These are phyloP conservation scores for Psilocybe sp. DNA, from an alignment of 768 basidiomycete genomes.

Conservation along the genomic window DNA sequence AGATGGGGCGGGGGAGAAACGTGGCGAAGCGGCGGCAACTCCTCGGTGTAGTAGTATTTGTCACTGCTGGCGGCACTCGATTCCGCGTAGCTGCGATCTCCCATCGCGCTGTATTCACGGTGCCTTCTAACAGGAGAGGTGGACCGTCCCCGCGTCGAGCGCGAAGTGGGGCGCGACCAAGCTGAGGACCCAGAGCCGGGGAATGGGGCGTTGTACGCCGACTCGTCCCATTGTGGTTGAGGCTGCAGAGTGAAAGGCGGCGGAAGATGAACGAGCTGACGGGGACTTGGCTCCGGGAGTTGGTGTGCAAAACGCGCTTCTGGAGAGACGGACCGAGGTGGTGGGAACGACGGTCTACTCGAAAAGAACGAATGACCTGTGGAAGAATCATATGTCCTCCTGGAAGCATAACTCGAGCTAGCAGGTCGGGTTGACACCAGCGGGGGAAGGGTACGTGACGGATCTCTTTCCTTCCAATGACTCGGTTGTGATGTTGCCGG, in stretches of 20 bases:
- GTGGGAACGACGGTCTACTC: slow-evolving; percentile 20
- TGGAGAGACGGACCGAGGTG: slow-evolving; percentile 23
- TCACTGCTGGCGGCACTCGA: slow-evolving; percentile 4
- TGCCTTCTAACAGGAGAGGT: slow-evolving; percentile 19
- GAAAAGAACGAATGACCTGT: no score
- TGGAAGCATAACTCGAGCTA: slow-evolving; percentile 14
- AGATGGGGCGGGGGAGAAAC: slow-evolving; percentile 18
- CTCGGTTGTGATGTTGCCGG: slow-evolving; percentile 24
- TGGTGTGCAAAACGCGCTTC: slow-evolving; percentile 33
- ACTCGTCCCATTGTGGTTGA: slow-evolving; percentile 60
- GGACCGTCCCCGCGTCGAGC: slow-evolving; percentile 26
- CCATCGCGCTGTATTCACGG: slow-evolving; percentile 13
- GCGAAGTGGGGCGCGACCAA: slow-evolving; percentile 32
- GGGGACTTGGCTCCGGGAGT: slow-evolving; percentile 26
- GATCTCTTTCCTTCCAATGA: slow-evolving; percentile 22
- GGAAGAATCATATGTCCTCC: slow-evolving; percentile 2
- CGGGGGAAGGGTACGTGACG: slow-evolving; percentile 30
- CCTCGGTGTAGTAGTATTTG: slow-evolving; percentile 17
- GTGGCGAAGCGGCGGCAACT: slow-evolving; percentile 13
- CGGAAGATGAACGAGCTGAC: slow-evolving; percentile 29
- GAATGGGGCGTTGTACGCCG: slow-evolving; percentile 30
- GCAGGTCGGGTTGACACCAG: slow-evolving; percentile 23
- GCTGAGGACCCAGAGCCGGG: slow-evolving; percentile 34
- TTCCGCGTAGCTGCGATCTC: no score
- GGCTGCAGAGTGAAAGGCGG: slow-evolving; percentile 71